A percentile compares a stretch with the other conserved stretches of the same genome.
These are phyloP conservation scores for Fusarium robinianum DNA, from an alignment of 2,329 filamentous ascomycete species.

Conservation along the genomic window DNA sequence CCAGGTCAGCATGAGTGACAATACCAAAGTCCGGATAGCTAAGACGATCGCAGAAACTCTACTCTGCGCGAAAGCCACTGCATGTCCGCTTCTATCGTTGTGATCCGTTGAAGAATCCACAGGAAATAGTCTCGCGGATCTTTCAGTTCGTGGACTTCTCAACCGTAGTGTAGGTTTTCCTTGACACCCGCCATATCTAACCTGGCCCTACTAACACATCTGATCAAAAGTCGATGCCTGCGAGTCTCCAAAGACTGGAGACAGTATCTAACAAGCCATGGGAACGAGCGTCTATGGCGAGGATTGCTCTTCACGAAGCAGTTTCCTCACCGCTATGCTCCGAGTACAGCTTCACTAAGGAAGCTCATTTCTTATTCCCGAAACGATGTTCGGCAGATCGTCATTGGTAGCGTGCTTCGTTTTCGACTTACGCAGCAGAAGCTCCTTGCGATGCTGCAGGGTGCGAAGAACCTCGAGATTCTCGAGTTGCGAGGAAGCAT, in stretches of 20 bases:
- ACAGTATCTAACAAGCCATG: constrained; percentile 35
- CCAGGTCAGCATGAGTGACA: constrained; percentile 34
- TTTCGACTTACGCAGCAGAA: constrained; percentile 41
- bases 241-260: constrained; percentile 43
- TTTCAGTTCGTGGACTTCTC: constrained; percentile 43
- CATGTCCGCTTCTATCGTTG: constrained; percentile 40
- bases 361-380: constrained; percentile 41
- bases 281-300: constrained; percentile 40
- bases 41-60: constrained; percentile 39
- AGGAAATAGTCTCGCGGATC: constrained; percentile 44
- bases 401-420: constrained; percentile 32
- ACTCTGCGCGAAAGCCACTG: constrained; percentile 42
- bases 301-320: constrained; percentile 37
- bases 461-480: constrained; percentile 34
- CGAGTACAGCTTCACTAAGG: constrained; percentile 31
- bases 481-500: constrained; percentile 27
- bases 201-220: background rate
- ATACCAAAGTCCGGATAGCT: background rate
- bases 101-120: constrained; percentile 44
- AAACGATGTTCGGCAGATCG: constrained; percentile 37
- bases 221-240: constrained; percentile 40
- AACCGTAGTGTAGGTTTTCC: constrained; percentile 35
- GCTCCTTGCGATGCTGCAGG: constrained; percentile 34
- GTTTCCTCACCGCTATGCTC: constrained; percentile 27
- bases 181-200: background rate